phyloP scores from a whole-genome alignment of 2,329 filamentous ascomycete genomes.

The Aspergillus sp. region DNA sequence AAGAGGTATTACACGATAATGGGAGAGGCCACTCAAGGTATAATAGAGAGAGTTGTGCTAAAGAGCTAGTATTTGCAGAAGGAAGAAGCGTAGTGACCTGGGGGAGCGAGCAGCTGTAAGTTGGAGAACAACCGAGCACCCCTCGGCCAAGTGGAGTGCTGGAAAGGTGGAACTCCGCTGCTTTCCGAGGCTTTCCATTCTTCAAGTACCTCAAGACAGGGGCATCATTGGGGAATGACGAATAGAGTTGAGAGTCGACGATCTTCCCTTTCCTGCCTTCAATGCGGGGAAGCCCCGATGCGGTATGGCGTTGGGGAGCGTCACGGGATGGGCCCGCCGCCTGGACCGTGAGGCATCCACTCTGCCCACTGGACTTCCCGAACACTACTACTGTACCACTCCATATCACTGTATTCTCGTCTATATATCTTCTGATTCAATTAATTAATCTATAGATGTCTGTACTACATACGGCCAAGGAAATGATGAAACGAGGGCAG shows the following conservation, averaged over 20 bases:
- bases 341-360: not conserved
- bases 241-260: too few relatives aligned
- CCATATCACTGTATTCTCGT: not conserved
- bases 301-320: slow-evolving; percentile 16
- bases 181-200: slow-evolving; percentile 17
- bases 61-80: not conserved
- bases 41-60: not conserved
- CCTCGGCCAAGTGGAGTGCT: not conserved
- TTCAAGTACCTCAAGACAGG: not conserved
- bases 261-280: slow-evolving; percentile 11
- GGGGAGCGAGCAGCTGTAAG: not conserved
- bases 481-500: not conserved
- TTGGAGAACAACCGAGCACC: not conserved
- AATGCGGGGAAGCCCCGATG: slow-evolving; percentile 22
- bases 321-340: not conserved
- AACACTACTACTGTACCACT: too few relatives aligned
- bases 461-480: not conserved
- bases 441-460: not conserved
- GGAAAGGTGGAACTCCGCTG: slow-evolving; percentile 11
- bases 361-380: too few relatives aligned
- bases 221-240: not conserved
- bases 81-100: not conserved
- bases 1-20: not conserved
- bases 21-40: too few relatives aligned
- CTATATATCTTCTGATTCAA: not conserved